These are phyloP conservation scores for Phialemoniopsis sp. DNA, from an alignment of 2,329 filamentous ascomycete genomes.

Conservation along the genomic window DNA sequence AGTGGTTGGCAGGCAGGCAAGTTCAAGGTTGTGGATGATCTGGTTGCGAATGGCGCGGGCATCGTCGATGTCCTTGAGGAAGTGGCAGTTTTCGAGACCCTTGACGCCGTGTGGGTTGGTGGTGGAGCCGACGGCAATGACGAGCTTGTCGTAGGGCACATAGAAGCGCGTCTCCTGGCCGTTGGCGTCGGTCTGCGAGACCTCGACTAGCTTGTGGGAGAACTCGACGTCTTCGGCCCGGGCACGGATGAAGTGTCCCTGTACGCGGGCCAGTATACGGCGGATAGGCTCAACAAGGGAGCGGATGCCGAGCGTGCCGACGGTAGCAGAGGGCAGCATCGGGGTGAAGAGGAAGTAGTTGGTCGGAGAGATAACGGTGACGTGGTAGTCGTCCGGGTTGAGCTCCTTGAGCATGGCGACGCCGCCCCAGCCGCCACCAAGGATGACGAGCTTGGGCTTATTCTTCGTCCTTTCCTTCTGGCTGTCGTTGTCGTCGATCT, in stretches of 20 bases:
- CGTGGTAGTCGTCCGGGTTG: slow-evolving; percentile 87
- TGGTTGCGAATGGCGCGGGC: slow-evolving; percentile 85
- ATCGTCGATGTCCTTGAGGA: slow-evolving; percentile 93
- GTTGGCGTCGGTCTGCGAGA: slow-evolving; percentile 65
- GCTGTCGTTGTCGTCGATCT: slow-evolving; percentile 86
- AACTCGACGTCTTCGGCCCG: slow-evolving; percentile 88
- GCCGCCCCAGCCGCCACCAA: slow-evolving; percentile 94
- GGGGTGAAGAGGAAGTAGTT: slow-evolving; percentile 99
- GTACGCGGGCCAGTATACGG: slow-evolving; percentile 71
- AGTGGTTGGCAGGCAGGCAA: slow-evolving; percentile 89
- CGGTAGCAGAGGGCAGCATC: slow-evolving; percentile 95
- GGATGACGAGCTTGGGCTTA: slow-evolving; percentile 87
- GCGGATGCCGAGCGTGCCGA: slow-evolving; percentile 87
- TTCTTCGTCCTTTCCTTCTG: slow-evolving; percentile 68
- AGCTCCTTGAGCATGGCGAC: slow-evolving; percentile 88
- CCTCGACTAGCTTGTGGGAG: slow-evolving; percentile 83
- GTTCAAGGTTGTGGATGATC: slow-evolving; percentile 84
- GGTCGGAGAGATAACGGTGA: slow-evolving; percentile 88
- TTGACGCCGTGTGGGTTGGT: slow-evolving; percentile 96
- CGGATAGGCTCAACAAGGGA: slow-evolving; percentile 92
- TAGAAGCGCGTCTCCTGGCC: slow-evolving; percentile 84
- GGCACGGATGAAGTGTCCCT: slow-evolving; percentile 87
- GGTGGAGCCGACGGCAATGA: slow-evolving; percentile 85
- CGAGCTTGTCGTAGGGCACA: slow-evolving; percentile 93
- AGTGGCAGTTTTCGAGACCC: slow-evolving; percentile 88